phyloP scores from a whole-genome alignment of 768 basidiomycete genomes.

The Hirschioporus abietinus region DNA sequence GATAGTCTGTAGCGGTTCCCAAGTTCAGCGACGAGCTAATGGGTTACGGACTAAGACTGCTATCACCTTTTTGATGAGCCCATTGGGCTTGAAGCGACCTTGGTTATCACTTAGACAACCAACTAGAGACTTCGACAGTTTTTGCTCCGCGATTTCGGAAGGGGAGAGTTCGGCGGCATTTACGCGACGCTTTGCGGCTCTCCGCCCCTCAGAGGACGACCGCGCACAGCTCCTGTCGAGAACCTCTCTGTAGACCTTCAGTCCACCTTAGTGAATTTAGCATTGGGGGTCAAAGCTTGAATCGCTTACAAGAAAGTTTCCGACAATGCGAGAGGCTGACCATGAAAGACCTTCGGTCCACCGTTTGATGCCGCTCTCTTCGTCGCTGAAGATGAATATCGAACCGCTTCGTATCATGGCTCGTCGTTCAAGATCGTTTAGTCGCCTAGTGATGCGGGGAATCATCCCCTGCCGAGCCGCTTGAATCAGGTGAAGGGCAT shows the following conservation, averaged over 20 bases:
- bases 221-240: slow-evolving; percentile 61
- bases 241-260: slow-evolving; percentile 77
- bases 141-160: slow-evolving; percentile 13
- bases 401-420: slow-evolving; percentile 46
- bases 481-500: slow-evolving; percentile 79
- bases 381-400: slow-evolving; percentile 79
- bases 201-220: slow-evolving; percentile 45
- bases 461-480: slow-evolving; percentile 76
- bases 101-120: slow-evolving; percentile 32
- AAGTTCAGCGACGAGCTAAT: slow-evolving; percentile 7
- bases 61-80: slow-evolving; percentile 76
- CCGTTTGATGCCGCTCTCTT: slow-evolving; percentile 82
- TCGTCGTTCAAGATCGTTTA: slow-evolving; percentile 75
- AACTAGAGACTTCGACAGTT: slow-evolving; percentile 7
- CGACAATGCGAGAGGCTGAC: slow-evolving; percentile 81
- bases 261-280: slow-evolving; percentile 7
- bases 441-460: slow-evolving; percentile 75
- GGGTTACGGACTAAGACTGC: slow-evolving; percentile 4
- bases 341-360: slow-evolving; percentile 81
- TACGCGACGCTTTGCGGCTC: slow-evolving; percentile 31
- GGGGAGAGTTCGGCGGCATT: slow-evolving; percentile 27
- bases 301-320: slow-evolving; percentile 70
- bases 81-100: slow-evolving; percentile 62
- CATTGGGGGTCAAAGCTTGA: slow-evolving; percentile 2
- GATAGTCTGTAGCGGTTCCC: slow-evolving; percentile 56